Evolutionary conservation across 2,329 filamentous ascomycete species (phyloP).

Genomic region (Calycina herbarum): DNA sequence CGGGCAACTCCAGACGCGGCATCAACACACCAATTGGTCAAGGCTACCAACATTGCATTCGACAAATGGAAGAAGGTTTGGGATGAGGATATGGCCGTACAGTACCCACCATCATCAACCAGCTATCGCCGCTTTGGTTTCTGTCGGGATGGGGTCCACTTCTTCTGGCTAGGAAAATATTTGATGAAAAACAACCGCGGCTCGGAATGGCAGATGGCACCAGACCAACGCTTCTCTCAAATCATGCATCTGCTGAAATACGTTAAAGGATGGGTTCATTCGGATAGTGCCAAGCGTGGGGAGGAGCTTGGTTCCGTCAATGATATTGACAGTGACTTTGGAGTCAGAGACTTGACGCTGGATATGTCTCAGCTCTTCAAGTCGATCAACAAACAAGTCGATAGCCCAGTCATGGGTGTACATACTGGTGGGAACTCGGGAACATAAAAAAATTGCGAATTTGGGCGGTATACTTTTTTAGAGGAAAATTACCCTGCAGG

Average conservation of each 20-base stretch:
- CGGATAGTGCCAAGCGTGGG: conserved; percentile 63
- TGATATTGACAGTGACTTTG: conserved; percentile 68
- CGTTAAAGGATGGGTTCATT: conserved; percentile 59
- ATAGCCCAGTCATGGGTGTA: conserved; percentile 39
- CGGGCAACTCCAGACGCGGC: conserved; percentile 48
- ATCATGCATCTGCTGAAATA: conserved; percentile 62
- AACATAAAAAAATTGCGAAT: conserved; percentile 22
- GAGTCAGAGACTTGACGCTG: conserved; percentile 61
- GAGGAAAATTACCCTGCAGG: conserved; percentile 20
- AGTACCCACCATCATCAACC: conserved; percentile 60
- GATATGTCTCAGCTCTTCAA: conserved; percentile 72
- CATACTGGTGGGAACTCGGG: conserved; percentile 29
- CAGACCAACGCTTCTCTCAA: conserved; percentile 61
- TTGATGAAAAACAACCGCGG: conserved; percentile 59
- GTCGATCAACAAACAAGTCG: conserved; percentile 50
- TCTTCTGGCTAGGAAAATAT: conserved; percentile 69
- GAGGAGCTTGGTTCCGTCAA: conserved; percentile 68
- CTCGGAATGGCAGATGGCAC: conserved; percentile 53
- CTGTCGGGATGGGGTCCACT: conserved; percentile 70
- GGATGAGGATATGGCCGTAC: conserved; percentile 67
- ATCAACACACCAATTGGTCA: conserved; percentile 42
- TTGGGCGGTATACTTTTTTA: conserved; percentile 23
- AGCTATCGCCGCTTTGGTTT: conserved; percentile 64
- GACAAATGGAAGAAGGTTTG: conserved; percentile 72
- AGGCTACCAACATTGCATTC: conserved; percentile 54